A percentile compares a stretch with the other conserved stretches of the same genome.
phyloP scores from a whole-genome alignment of 2,329 filamentous ascomycete species.

The Colletotrichum caudatum region DNA sequence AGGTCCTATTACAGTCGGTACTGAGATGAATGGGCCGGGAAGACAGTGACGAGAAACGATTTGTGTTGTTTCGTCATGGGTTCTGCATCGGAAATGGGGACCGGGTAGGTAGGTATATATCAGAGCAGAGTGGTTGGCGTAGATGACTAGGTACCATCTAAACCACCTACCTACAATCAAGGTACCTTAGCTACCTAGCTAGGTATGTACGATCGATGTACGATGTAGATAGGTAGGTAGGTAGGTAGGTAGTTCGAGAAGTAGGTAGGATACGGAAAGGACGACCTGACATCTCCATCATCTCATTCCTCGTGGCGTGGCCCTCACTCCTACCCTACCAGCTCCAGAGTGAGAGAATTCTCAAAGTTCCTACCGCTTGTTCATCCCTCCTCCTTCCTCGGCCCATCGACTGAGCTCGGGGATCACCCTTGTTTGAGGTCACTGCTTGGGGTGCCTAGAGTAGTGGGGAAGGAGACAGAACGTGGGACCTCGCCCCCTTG shows the following conservation, averaged over 20 bases:
- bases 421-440: constrained; percentile 39
- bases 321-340: neutral
- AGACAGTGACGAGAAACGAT: neutral
- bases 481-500: constrained; percentile 11
- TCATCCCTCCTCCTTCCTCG: constrained; percentile 20
- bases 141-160: too few species aligned
- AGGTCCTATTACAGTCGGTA: neutral
- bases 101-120: neutral
- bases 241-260: neutral
- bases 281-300: too few species aligned
- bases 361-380: constrained; percentile 10
- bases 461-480: constrained; percentile 25
- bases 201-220: too few species aligned
- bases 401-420: constrained; percentile 3
- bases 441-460: constrained; percentile 29
- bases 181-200: too few species aligned
- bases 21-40: neutral
- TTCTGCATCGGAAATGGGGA: neutral
- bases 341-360: neutral
- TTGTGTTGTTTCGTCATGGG: neutral
- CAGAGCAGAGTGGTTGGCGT: neutral
- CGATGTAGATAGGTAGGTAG: neutral
- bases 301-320: neutral
- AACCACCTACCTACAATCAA: too few species aligned
- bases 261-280: too few species aligned